Evolutionary conservation across 1,284 basidiomycete genomes (phyloP).

Genomic region (Cutaneotrichosporon mucoides): DNA sequence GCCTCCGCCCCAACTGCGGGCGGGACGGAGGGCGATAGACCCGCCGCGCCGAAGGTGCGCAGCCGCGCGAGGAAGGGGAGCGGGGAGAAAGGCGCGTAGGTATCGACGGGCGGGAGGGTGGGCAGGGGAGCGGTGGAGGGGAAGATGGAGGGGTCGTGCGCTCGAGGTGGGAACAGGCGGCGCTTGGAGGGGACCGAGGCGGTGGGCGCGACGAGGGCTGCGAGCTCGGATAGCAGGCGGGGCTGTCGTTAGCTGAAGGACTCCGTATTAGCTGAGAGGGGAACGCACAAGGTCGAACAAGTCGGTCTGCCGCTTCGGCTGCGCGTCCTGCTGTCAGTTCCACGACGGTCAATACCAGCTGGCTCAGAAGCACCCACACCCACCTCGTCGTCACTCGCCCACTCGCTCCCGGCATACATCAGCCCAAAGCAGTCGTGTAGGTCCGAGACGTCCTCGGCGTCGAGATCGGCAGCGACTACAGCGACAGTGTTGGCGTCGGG

Average conservation of each 20-base stretch:
- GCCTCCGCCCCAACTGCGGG: constrained; percentile 16
- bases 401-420: constrained; percentile 16
- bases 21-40: constrained; percentile 19
- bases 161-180: constrained; percentile 7
- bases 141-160: constrained; percentile 5
- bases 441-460: constrained; percentile 9
- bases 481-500: not conserved
- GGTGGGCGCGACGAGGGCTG: constrained; percentile 1
- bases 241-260: not conserved
- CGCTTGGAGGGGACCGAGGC: not conserved
- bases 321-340: not conserved
- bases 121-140: constrained; percentile 28
- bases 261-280: not conserved
- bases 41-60: constrained; percentile 25
- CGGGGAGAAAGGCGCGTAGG: constrained; percentile 36
- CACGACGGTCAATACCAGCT: not conserved
- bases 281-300: not conserved
- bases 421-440: constrained; percentile 15
- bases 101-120: constrained; percentile 12
- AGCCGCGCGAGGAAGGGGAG: constrained; percentile 34
- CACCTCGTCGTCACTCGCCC: constrained; percentile 10
- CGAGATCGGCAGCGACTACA: not conserved
- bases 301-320: not conserved
- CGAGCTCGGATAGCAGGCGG: constrained; percentile 5
- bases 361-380: not conserved